Conservation (phyloP, 768 basidiomycete species). For the Leccinum disarticulatum region DNA sequence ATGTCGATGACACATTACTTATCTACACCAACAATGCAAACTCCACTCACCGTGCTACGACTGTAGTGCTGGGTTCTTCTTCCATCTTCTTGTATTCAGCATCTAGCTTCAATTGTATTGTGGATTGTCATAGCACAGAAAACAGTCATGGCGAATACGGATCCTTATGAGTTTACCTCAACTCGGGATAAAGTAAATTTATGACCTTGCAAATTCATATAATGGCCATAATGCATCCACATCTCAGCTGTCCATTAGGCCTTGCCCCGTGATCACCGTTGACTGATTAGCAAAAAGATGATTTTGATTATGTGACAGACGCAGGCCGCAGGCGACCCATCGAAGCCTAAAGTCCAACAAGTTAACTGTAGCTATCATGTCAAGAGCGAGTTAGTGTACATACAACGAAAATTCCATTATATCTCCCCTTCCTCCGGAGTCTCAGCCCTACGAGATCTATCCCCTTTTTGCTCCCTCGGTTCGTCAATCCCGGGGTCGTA, state of each 20-base stretch:
- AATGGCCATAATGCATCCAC: not conserved
- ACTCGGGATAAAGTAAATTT: conserved; percentile 2
- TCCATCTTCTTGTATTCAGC: not conserved
- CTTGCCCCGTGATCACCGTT: not conserved
- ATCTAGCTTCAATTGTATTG: not conserved
- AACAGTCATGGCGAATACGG: not conserved
- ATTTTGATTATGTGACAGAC: conserved; percentile 1
- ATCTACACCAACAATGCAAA: not conserved
- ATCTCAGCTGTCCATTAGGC: not conserved
- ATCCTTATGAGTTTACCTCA: conserved; percentile 8
- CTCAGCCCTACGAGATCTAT: conserved; percentile 53
- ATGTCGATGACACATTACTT: not conserved
- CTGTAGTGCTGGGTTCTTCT: not conserved
- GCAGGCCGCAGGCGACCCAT: not conserved
- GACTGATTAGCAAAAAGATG: conserved; percentile 1
- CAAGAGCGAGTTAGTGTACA: conserved; percentile 1
- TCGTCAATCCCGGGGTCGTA: conserved; percentile 50
- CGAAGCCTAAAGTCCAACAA: not conserved
- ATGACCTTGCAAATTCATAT: conserved; percentile 7
- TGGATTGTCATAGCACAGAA: conserved; percentile 1
- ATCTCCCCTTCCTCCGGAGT: conserved; percentile 91
- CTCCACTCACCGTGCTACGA: conserved; percentile 7
- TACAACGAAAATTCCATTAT: conserved; percentile 35
- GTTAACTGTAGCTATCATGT: conserved; percentile 3
- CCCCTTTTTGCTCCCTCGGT: conserved; percentile 41